These are phyloP conservation scores for Aspergillus sp. DNA, from an alignment of 2,329 filamentous ascomycete genomes.

Conservation along the genomic window DNA sequence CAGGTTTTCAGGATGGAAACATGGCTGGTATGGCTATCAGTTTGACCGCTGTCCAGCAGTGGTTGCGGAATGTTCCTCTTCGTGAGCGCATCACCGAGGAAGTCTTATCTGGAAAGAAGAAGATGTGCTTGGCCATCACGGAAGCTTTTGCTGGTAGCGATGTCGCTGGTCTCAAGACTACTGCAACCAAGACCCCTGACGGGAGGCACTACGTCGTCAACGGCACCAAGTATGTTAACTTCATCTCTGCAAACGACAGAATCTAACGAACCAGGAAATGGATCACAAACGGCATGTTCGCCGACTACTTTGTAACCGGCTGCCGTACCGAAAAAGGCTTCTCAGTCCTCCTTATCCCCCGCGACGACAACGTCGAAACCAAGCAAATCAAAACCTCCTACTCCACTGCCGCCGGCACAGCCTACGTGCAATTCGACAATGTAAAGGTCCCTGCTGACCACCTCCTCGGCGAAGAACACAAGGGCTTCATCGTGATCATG, in stretches of 20 bases:
- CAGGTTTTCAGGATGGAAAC: slow-evolving; percentile 74
- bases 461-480: slow-evolving; percentile 73
- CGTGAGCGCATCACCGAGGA: slow-evolving; percentile 63
- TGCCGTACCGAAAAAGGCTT: slow-evolving; percentile 74
- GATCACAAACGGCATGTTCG: slow-evolving; percentile 76
- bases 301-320: slow-evolving; percentile 76
- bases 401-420: slow-evolving; percentile 69
- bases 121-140: slow-evolving; percentile 80
- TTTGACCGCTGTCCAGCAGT: slow-evolving; percentile 73
- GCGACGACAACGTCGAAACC: slow-evolving; percentile 61
- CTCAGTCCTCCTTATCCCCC: slow-evolving; percentile 67
- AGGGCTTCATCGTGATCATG: slow-evolving; percentile 77
- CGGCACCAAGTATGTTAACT: slow-evolving; percentile 28
- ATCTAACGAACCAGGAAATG: slow-evolving; percentile 59
- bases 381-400: slow-evolving; percentile 62
- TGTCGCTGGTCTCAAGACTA: slow-evolving; percentile 72
- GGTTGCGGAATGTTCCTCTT: slow-evolving; percentile 60
- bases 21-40: slow-evolving; percentile 82
- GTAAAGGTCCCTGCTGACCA: slow-evolving; percentile 77
- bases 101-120: slow-evolving; percentile 73
- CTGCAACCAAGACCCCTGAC: slow-evolving; percentile 67
- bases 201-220: slow-evolving; percentile 62
- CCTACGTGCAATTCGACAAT: slow-evolving; percentile 76
- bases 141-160: slow-evolving; percentile 83
- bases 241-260: neutral